Conservation (phyloP, 257 asterid genomes). For the Voacanga thouarsii region DNA sequence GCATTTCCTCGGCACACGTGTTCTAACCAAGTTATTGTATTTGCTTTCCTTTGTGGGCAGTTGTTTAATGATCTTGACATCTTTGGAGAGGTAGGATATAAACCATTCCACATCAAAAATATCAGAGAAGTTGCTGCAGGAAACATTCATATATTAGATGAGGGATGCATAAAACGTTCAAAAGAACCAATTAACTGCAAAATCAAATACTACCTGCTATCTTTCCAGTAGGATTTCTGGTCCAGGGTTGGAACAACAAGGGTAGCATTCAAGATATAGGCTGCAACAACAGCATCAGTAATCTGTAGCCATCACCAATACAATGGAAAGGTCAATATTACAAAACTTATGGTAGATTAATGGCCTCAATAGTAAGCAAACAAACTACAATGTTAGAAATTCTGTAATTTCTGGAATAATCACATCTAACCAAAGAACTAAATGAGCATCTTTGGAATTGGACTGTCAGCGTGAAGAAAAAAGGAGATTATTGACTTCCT, state of each 20-base stretch:
- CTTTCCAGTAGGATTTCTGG: conserved; percentile 80
- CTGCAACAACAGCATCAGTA: conserved; percentile 77
- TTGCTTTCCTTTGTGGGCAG: conserved; percentile 49
- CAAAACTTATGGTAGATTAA: neutral
- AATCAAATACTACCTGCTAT: conserved; percentile 55
- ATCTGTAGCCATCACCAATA: conserved; percentile 42
- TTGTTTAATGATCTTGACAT: conserved; percentile 47
- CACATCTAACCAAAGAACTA: neutral
- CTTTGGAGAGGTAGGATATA: conserved; percentile 40
- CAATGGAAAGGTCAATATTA: conserved; percentile 3
- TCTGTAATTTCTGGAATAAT: neutral
- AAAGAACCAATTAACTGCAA: neutral
- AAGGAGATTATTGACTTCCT: no score
- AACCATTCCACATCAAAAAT: conserved; percentile 65
- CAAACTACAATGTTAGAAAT: neutral
- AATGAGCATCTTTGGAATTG: neutral
- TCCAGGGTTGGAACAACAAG: conserved; percentile 72
- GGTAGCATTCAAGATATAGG: conserved; percentile 66
- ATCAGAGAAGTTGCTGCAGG: conserved; percentile 75
- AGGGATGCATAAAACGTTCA: neutral
- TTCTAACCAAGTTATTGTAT: conserved; percentile 30
- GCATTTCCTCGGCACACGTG: conserved; percentile 74
- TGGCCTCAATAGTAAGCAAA: neutral
- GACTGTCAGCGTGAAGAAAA: no score
- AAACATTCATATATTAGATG: conserved; percentile 1